Base-by-base conservation (phyloP, 2,329 filamentous ascomycete genomes). In the Arthrobotrys conoides region DNA sequence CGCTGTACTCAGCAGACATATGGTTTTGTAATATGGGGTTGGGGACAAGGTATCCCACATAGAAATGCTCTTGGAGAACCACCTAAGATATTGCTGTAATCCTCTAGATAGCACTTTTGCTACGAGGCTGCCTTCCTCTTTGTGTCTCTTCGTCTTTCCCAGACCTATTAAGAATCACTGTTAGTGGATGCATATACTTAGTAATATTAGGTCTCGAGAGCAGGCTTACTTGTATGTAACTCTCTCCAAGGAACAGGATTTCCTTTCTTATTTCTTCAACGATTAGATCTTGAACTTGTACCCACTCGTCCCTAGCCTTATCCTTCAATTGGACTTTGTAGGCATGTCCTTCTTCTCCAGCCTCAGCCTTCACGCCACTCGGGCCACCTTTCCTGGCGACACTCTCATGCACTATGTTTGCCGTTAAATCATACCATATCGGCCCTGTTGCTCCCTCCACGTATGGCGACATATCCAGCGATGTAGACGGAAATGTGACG, bases 311-410 rank as follows among this genome's bases (percentile, higher is more conserved):
- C 22, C 91, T 88, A 24, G 90, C 91, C 83, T 93, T 91, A 83
- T 97, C 93, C 82, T 90, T 88, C 64, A 99, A 86, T 86, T 99
- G 96, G 22, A 94, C 93, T 84, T 96, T 94, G 94, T 96, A 99
- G 12, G 94, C 93, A 84, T 97, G 96, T 76, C 87, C 87, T 85
- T 93, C 92, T 85, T 97, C 94, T 53, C 91, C 93, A 81, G 93
- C 94, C 67, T 96, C 94, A 0, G 97, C 94, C 66, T 89, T 90
- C 36, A 53, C 65, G 10, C 73, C 73, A 44, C 68, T 59, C 10
- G 46, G 59, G 1, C 61, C 68, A 80, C 95, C 93, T 81, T 95
- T 93, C 81, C 90, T 88, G 0, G 80, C 79, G 10, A 82, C 79
- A 27, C 81, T 82, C 87, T 92, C 95, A 86, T 92, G 95, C 78